A percentile compares a stretch with the other conserved stretches of the same genome.
phyloP scores from a whole-genome alignment of 176 grass and related monocot genomes.

The Oryza glaberrima region DNA sequence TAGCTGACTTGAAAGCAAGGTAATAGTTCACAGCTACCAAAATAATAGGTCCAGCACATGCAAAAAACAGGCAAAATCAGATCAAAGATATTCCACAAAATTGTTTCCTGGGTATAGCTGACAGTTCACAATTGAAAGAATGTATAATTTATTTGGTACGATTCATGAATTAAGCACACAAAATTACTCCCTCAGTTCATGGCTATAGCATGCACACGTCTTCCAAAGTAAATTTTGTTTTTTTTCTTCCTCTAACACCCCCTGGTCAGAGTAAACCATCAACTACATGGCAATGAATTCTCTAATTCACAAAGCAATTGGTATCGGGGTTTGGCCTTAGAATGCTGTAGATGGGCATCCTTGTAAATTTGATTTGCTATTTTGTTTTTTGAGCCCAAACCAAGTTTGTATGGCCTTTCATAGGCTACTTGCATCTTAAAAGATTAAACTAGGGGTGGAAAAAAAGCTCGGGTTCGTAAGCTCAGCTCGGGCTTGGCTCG shows the following conservation, averaged over 20 bases:
- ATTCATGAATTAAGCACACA: background rate
- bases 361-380: background rate
- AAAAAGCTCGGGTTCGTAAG: no score
- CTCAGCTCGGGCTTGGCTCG: no score
- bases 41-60: background rate
- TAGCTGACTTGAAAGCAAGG: slow-evolving; percentile 12
- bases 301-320: background rate
- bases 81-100: background rate
- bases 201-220: background rate
- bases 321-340: background rate
- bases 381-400: background rate
- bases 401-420: background rate
- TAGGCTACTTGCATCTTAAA: background rate
- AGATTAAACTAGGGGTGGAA: background rate
- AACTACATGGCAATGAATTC: background rate
- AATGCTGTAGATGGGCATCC: background rate
- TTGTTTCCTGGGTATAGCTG: background rate
- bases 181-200: background rate
- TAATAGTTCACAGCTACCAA: background rate
- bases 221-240: background rate
- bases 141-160: background rate
- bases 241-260: no score
- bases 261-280: no score
- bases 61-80: background rate
- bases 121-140: background rate